These are phyloP conservation scores for Mycena belliarum DNA, from an alignment of 768 basidiomycete species.

Conservation along the genomic window DNA sequence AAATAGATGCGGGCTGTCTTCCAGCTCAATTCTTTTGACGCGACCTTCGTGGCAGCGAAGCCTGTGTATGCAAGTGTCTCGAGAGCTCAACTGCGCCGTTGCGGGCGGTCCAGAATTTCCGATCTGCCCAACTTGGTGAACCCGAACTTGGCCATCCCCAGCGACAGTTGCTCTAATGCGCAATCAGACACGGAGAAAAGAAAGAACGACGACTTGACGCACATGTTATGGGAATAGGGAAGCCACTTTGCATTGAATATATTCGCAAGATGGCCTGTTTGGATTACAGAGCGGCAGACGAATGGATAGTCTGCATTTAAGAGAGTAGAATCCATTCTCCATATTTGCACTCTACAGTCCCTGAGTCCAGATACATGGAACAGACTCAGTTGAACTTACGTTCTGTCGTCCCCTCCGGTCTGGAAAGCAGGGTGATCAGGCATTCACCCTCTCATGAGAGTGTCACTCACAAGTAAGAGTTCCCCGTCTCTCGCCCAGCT, in stretches of 20 bases:
- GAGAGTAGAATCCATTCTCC: constrained; percentile 59
- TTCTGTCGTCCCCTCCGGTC: constrained; percentile 74
- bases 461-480: constrained; percentile 47
- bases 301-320: constrained; percentile 63
- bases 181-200: constrained; percentile 5
- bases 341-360: constrained; percentile 65
- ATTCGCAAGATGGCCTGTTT: constrained; percentile 80
- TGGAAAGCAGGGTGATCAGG: background rate
- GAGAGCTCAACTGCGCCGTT: constrained; percentile 41
- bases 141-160: constrained; percentile 72
- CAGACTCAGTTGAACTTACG: constrained; percentile 36
- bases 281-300: constrained; percentile 63
- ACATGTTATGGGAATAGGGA: constrained; percentile 75
- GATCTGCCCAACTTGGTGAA: constrained; percentile 67
- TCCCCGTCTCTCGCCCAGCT: constrained; percentile 72
- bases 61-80: constrained; percentile 50
- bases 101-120: constrained; percentile 42
- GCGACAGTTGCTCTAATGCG: constrained; percentile 65
- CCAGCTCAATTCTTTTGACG: constrained; percentile 79
- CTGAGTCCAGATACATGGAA: background rate
- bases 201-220: constrained; percentile 26
- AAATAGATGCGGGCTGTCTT: constrained; percentile 76
- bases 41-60: constrained; percentile 71
- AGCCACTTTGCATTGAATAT: constrained; percentile 86
- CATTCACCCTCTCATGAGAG: background rate